phyloP scores from a whole-genome alignment of 805 yeast genomes.

The Candida ortonii region DNA sequence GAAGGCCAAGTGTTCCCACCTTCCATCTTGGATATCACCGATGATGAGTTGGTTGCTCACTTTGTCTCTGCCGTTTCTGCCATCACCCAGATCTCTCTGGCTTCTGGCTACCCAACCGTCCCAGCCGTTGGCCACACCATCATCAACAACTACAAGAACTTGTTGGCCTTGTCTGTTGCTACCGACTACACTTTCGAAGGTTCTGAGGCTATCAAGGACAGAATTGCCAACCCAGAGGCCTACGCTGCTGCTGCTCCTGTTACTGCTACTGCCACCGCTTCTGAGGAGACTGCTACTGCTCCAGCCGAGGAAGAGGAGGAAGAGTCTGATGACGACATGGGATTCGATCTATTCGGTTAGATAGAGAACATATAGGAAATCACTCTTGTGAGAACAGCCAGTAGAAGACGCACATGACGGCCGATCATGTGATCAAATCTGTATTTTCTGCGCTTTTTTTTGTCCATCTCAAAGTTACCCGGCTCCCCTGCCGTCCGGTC shows the following conservation, averaged over 20 bases:
- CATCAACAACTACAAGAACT: conserved; percentile 98
- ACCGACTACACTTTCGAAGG: conserved; percentile 99
- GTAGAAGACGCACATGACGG: too few species aligned
- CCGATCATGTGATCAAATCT: too few species aligned
- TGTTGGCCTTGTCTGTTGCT: conserved; percentile 96
- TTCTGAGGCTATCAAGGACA: conserved; percentile 98
- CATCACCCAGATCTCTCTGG: conserved; percentile 95
- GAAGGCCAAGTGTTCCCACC: conserved; percentile 98
- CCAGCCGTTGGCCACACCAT: conserved; percentile 99
- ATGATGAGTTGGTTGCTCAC: conserved; percentile 91
- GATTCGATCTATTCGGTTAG: conserved; percentile 98
- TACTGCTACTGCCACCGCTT: conserved; percentile 74
- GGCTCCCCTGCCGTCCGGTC: conserved; percentile 3
- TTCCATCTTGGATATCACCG: conserved; percentile 95
- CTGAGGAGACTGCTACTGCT: conserved; percentile 63
- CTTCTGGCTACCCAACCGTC: conserved; percentile 98
- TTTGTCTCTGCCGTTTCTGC: conserved; percentile 87
- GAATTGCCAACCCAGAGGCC: conserved; percentile 99
- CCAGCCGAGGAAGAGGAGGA: conserved; percentile 72
- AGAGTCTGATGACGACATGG: conserved; percentile 80
- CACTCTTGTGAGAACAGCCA: too few species aligned
- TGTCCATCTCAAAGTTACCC: too few species aligned
- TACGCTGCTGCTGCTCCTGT: conserved; percentile 99
- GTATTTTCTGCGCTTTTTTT: too few species aligned
- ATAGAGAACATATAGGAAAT: conserved; percentile 7